Evolutionary conservation across 2,329 filamentous ascomycete species (phyloP), one percentile per base, ranked within the genome.

Genomic region (Exophiala spinifera): DNA sequence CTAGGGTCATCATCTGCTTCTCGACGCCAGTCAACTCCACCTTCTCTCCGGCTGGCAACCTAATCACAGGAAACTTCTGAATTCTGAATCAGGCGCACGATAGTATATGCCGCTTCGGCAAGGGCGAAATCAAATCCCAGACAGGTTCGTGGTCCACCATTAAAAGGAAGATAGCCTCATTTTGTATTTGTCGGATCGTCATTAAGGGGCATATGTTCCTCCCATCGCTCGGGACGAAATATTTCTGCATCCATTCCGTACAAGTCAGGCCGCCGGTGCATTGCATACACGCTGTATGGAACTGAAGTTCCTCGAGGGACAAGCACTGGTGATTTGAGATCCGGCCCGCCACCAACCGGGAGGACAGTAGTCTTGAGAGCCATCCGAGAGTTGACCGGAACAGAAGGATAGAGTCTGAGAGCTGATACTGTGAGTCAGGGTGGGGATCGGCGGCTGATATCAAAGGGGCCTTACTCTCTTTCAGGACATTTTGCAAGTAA

Each of bases 311-410:
- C 71, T 47, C 74, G 72, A 19, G 73, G 72, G 6, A 81, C 69
- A 19, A 74, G 72, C 21, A 82, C 67, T 3, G 74, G 72, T 2
- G 66, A 65, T 7, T 53, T 61, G 6, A 72, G 74, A 57, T 81
- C 75, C 3, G 71, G 66, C 0, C 78, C 78, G 17, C 79, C 79
- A 13, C 79, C 89, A 13, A 76, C 74, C 0, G 89, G 89, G 1
- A 95, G 80, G 0, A 83, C 87, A 2, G 88, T 91, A 72, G 91
- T 86, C 55, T 76, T 78, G 7, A 88, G 76, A 8, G 88, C 82
- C 34, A 85, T 74, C 59, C 89, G 86, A 45, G 88, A 79, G 71
- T 92, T 94, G 73, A 87, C 87, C 1, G 89, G 89, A 1, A 94
- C 87, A 15, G 82, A 79, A 0, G 89, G 88, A 69, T 91, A 89